A percentile compares a stretch with the other conserved stretches of the same genome.
phyloP scores from a whole-genome alignment of 2,329 filamentous ascomycete genomes.

The Sarocladium oryzae region DNA sequence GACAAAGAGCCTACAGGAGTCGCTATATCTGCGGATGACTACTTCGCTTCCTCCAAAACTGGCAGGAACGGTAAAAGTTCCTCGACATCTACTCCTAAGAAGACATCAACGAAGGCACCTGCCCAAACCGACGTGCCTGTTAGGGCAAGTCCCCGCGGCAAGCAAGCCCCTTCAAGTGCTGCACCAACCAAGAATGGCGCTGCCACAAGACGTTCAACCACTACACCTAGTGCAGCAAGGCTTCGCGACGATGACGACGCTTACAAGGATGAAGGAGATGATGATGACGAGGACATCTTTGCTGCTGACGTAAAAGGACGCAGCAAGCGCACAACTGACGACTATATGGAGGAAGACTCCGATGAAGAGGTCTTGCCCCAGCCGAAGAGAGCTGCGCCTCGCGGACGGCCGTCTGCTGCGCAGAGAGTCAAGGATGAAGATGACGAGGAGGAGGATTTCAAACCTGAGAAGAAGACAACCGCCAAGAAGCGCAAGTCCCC shows the following conservation, averaged over 20 bases:
- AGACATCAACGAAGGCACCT: constrained; percentile 30
- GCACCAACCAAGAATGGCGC: constrained; percentile 21
- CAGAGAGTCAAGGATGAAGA: constrained; percentile 15
- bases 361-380: constrained; percentile 62
- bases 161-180: constrained; percentile 27
- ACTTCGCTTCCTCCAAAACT: constrained; percentile 48
- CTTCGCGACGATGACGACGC: constrained; percentile 48
- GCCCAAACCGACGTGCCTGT: constrained; percentile 37
- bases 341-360: constrained; percentile 67
- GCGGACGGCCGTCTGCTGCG: constrained; percentile 23
- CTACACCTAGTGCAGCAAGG: constrained; percentile 23
- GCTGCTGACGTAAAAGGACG: constrained; percentile 62
- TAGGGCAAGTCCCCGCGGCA: constrained; percentile 47
- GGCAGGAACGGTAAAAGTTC: constrained; percentile 28
- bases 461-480: constrained; percentile 14
- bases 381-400: constrained; percentile 49
- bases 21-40: constrained; percentile 49
- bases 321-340: constrained; percentile 64
- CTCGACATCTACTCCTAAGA: constrained; percentile 33
- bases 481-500: constrained; percentile 54
- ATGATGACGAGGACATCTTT: constrained; percentile 75
- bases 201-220: constrained; percentile 35
- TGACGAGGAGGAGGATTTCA: constrained; percentile 23
- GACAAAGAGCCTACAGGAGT: constrained; percentile 39
- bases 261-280: constrained; percentile 61